phyloP scores from a whole-genome alignment of 169 alveolate genomes.

The Eimeria necatrix region DNA sequence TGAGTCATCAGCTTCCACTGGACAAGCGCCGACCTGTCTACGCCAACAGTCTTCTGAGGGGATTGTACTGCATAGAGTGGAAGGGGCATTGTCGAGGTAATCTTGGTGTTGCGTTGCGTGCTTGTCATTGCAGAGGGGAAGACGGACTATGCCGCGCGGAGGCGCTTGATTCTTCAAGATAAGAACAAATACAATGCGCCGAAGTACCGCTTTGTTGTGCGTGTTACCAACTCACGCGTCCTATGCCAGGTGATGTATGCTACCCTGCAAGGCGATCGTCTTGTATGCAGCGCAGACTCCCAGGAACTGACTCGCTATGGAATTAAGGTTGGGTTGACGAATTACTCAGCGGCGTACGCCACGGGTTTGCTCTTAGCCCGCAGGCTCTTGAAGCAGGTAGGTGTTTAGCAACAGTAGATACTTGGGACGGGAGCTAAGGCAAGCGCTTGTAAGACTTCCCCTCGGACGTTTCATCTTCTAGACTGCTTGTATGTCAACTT shows the following conservation, averaged over 20 bases:
- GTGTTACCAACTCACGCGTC: constrained; percentile 96
- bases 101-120: not conserved
- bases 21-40: constrained; percentile 74
- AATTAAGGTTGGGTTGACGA: constrained; percentile 98
- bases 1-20: not conserved
- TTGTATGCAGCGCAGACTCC: constrained; percentile 98
- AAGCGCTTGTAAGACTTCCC: no score
- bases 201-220: constrained; percentile 99
- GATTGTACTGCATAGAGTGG: not conserved
- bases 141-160: constrained; percentile 99
- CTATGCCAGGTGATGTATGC: constrained; percentile 98
- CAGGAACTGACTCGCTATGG: constrained; percentile 98
- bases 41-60: constrained; percentile 19
- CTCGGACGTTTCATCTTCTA: no score
- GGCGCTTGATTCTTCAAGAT: constrained; percentile 98
- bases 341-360: constrained; percentile 99
- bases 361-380: constrained; percentile 99
- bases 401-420: constrained; percentile 90
- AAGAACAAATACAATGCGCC: constrained; percentile 99
- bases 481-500: constrained; percentile 68
- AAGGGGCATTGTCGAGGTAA: not conserved
- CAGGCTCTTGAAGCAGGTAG: constrained; percentile 95
- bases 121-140: constrained; percentile 96
- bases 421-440: no score
- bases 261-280: constrained; percentile 98